Evolutionary conservation across 2,329 filamentous ascomycete species (phyloP).

Genomic region (Colletotrichum brevisporum): DNA sequence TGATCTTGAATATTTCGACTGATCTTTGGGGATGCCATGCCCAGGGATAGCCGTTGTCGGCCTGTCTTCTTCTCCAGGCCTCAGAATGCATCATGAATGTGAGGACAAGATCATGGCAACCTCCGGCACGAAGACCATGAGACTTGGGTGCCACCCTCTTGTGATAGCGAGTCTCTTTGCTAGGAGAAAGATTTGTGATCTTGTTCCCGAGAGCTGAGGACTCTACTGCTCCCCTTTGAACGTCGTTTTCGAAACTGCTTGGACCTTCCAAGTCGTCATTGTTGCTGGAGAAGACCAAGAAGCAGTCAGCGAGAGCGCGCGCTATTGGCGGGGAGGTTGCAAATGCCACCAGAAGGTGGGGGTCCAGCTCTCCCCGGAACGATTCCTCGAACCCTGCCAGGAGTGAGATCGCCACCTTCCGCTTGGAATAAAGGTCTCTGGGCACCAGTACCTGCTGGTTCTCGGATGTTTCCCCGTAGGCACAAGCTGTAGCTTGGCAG

Average conservation of each 20-base stretch:
- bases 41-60: background rate
- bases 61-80: conserved; percentile 12
- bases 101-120: background rate
- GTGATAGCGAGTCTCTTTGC: background rate
- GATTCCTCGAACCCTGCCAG: background rate
- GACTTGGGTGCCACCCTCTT: background rate
- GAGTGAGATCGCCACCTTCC: background rate
- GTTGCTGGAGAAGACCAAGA: background rate
- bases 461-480: background rate
- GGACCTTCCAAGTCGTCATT: background rate
- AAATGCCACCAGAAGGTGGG: conserved; percentile 8
- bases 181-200: background rate
- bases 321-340: conserved; percentile 11
- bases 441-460: background rate
- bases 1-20: background rate
- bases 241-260: background rate
- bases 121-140: background rate
- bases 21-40: background rate
- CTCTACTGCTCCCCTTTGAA: background rate
- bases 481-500: background rate
- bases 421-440: background rate
- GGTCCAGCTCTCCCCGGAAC: background rate
- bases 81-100: conserved; percentile 5
- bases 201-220: background rate
- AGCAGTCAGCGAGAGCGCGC: background rate